Base-by-base conservation (phyloP, 331 rosid species). In the Dryas integrifolia region DNA sequence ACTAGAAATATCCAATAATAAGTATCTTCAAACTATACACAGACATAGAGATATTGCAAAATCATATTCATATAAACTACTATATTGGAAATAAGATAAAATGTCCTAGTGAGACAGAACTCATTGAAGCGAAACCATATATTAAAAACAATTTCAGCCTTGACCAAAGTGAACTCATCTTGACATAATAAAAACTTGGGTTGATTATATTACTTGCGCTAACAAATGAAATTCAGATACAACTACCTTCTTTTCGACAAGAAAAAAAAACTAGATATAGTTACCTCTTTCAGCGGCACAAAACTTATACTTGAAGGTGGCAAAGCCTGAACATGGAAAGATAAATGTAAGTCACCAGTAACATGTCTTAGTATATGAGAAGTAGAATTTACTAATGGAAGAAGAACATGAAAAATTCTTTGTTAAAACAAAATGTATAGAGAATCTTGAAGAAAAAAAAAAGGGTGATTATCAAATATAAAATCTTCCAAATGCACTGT, bases 211-310 rank as follows among this genome's bases (percentile, higher is more conserved):
- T 30, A 2, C 35, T 2, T 30, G 35, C 3, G 35, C 35, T 30
- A 30, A 30, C 35, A 30, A 30, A 30, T 30, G 35, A 30, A 30
- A 30, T 30, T 30, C 35, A 21, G 24, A 21, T 21, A 30, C 35
- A 30, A 30, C 3, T 30, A 30, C 35, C 35, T 30, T 30, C 35
- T 30, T 30, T 30, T 30, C 35, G 35, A 30, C 35, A 30, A 30
- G 35, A 30, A 30, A 30, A 30, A 30, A 30, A 30, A 30, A 30
- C 35, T 30, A 30, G 35, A 64, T 44, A 72, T 35, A 67, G 6
- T n/a, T 80, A 94, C 97, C 98, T 94, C 97, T 82, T 94, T 91
- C 49, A 94, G 82, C 14, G 98, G 98, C 1, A 77, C 88, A 79
- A 92, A 92, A 70, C 75, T 83, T 83, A 95, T 92, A 67, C 84